Conservation (phyloP, 352 stramenopile genomes). For the Phytophthora citrophthora region DNA sequence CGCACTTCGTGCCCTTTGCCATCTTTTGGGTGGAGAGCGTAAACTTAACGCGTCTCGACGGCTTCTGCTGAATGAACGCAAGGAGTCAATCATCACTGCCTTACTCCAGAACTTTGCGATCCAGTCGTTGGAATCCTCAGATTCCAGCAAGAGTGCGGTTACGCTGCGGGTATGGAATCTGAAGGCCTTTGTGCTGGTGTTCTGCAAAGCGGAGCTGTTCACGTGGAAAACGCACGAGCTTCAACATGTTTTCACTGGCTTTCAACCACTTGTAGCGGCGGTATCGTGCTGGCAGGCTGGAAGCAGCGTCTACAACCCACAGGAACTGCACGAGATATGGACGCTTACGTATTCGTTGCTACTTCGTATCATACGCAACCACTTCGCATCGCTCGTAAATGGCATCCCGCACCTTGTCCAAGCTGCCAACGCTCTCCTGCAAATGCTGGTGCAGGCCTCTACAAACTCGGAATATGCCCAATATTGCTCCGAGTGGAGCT, state of each 20-base stretch:
- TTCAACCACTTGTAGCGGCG: slow-evolving; percentile 59
- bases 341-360: slow-evolving; percentile 80
- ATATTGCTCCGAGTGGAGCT: slow-evolving; percentile 68
- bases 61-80: slow-evolving; percentile 55
- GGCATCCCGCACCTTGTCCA: slow-evolving; percentile 72
- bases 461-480: slow-evolving; percentile 16
- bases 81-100: slow-evolving; percentile 51
- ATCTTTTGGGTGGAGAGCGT: slow-evolving; percentile 65
- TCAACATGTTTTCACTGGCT: slow-evolving; percentile 67
- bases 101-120: slow-evolving; percentile 56
- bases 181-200: slow-evolving; percentile 68
- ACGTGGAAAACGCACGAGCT: slow-evolving; percentile 80
- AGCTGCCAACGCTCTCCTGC: slow-evolving; percentile 69
- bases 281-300: slow-evolving; percentile 35
- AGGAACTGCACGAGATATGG: slow-evolving; percentile 77
- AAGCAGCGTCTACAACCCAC: slow-evolving; percentile 15
- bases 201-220: slow-evolving; percentile 82
- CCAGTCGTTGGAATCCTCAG: slow-evolving; percentile 27
- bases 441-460: slow-evolving; percentile 59
- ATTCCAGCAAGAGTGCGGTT: background rate
- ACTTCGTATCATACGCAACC: slow-evolving; percentile 77
- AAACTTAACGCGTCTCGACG: slow-evolving; percentile 62
- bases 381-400: slow-evolving; percentile 74
- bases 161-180: slow-evolving; percentile 56
- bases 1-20: slow-evolving; percentile 56